Evolutionary conservation across 1,284 basidiomycete species (phyloP), one percentile per base, ranked within the genome.

Genomic region (Sutorius eximius): DNA sequence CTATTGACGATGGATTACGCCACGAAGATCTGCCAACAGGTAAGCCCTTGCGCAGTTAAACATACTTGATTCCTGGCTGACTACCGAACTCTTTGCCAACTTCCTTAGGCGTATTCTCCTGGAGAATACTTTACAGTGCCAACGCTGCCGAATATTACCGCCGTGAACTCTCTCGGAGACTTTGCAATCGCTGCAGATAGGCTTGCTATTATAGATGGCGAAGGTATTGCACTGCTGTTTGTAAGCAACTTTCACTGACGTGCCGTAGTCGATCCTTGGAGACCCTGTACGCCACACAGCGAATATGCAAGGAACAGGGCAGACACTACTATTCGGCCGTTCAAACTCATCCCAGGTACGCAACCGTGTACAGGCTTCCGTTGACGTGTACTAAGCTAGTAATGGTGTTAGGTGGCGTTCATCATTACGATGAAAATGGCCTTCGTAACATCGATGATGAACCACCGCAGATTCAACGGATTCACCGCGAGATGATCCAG

Each of bases 351-450:
- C 56, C 86, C 86, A n/a, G 79, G 91, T 91, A 61, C 40, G 84
- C 75, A 27, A 50, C 13, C 20, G 3, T 24, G 10, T 43, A 47
- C 38, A 7, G 2, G 32, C 16, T 3, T 20, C 24, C 29, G 11
- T 45, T 32, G 29, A 43, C 13, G 46, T 56, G 29, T 45, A 34
- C 59, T 49, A 11, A 57, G 13, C 40, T 24, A 24, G 16, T 18
- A 5, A 32, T 44, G 46, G 7, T 47, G 45, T 46, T 59, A 91
- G 89, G 83, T 55, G 93, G 81, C 18, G 91, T 95, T 3, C 94
- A 97, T 68, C 94, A 96, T 66, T 96, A 87, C 65, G 94, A 96
- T 63, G 91, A 95, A 74, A 89, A 90, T 65, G 93, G 94, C 1
- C 77, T 92, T n/a, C 65, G 65, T 11, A 75, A 92, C 59, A 75